Evolutionary conservation across 2,329 filamentous ascomycete species (phyloP).

Genomic region (Fusarium sp.): DNA sequence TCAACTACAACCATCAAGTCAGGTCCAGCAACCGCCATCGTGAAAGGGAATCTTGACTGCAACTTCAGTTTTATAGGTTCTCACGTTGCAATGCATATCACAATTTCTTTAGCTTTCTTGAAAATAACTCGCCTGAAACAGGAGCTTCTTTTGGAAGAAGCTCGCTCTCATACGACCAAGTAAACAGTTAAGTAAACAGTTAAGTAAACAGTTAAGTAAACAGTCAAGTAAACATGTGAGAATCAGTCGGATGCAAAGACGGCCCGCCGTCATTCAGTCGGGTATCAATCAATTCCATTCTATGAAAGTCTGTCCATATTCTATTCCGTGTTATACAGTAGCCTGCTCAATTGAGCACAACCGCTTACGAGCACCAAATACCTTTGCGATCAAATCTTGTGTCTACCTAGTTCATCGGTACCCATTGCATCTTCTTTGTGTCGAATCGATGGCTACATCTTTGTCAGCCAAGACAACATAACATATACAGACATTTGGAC

Average conservation of each 20-base stretch:
- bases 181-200: too few relatives aligned
- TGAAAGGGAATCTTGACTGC: too few relatives aligned
- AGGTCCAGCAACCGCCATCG: not conserved
- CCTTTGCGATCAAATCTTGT: too few relatives aligned
- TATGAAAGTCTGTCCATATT: not conserved
- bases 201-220: not conserved
- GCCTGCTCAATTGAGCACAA: not conserved
- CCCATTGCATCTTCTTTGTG: slow-evolving; percentile 50
- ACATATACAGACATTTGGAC: too few relatives aligned
- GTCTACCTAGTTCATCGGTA: slow-evolving; percentile 16
- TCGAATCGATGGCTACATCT: slow-evolving; percentile 53
- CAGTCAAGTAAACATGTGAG: not conserved
- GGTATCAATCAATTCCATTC: slow-evolving; percentile 6
- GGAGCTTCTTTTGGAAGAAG: not conserved
- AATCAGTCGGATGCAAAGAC: not conserved
- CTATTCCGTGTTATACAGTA: not conserved
- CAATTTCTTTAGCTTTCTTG: too few relatives aligned
- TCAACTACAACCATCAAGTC: slow-evolving; percentile 1
- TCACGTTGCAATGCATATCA: not conserved
- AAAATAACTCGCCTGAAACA: too few relatives aligned
- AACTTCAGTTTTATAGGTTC: not conserved
- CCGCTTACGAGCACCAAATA: not conserved
- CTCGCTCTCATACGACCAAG: not conserved
- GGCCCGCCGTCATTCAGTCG: not conserved
- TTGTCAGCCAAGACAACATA: slow-evolving; percentile 22